Evolutionary conservation across 345 rosid genomes (phyloP).

Genomic region (Xanthoceras sorbifolium): DNA sequence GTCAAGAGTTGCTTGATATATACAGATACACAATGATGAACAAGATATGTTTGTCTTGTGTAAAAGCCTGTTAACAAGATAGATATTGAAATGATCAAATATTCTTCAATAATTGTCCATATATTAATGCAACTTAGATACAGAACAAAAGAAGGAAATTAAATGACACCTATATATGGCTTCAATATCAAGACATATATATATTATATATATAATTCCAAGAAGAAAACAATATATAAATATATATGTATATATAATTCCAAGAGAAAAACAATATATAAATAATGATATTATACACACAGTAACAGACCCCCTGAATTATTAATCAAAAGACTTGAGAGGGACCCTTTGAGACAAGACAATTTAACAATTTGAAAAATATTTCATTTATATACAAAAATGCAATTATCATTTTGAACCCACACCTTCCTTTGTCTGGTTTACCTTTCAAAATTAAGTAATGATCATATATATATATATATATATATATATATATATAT

Average conservation of each 20-base stretch:
- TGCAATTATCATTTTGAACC: not conserved
- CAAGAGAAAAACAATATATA: constrained; percentile 24
- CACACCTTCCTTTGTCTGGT: not conserved
- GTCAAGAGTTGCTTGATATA: constrained; percentile 5
- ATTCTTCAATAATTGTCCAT: constrained; percentile 27
- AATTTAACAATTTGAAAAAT: constrained; percentile 15
- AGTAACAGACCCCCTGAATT: not conserved
- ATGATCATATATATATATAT: too few species aligned
- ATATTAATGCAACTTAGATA: constrained; percentile 10
- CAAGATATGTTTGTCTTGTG: constrained; percentile 33
- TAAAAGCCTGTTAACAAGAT: constrained; percentile 20
- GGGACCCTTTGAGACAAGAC: constrained; percentile 24
- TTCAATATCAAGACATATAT: constrained; percentile 14
- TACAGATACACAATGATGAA: constrained; percentile 17
- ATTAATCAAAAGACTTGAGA: not conserved
- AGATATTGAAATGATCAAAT: constrained; percentile 2
- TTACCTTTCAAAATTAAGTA: not conserved
- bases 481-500: too few species aligned
- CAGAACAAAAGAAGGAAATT: constrained; percentile 10
- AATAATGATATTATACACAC: constrained; percentile 25
- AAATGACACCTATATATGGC: constrained; percentile 22
- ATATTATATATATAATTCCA: too few species aligned
- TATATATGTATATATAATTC: constrained; percentile 24
- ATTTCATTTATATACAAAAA: not conserved
- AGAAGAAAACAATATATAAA: constrained; percentile 12